A percentile compares a stretch with the other conserved stretches of the same genome.
Conservation (phyloP, 192 early-diverging fungal species). For the Backusella westeae region DNA sequence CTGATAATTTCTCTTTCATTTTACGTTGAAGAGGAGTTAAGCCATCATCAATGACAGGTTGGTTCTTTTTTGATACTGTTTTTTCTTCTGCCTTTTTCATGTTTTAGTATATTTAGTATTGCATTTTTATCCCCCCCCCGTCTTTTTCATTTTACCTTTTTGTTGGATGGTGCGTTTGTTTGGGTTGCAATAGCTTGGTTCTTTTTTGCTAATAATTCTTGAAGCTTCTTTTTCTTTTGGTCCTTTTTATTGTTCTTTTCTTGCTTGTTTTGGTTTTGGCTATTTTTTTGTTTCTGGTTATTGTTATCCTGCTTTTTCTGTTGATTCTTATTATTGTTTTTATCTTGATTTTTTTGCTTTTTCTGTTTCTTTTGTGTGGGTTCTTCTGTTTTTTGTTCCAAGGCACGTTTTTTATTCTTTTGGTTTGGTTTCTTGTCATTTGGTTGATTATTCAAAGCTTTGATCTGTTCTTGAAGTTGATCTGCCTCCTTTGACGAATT, state of each 20-base stretch:
- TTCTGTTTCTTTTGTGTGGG: not conserved
- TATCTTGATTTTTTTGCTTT: not conserved
- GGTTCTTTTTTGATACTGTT: not conserved
- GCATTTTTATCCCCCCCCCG: not conserved
- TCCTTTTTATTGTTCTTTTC: conserved; percentile 14
- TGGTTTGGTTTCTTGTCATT: not conserved
- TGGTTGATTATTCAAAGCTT: not conserved
- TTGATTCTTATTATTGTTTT: not conserved
- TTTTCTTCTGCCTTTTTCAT: not conserved
- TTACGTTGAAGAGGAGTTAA: conserved; percentile 35
- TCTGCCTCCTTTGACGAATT: conserved; percentile 17
- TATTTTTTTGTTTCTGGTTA: not conserved
- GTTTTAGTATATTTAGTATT: not conserved
- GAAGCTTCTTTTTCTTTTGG: conserved; percentile 28
- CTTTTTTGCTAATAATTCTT: conserved; percentile 15
- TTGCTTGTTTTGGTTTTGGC: not conserved
- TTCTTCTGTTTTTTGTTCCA: not conserved
- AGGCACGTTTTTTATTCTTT: not conserved
- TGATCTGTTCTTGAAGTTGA: conserved; percentile 20
- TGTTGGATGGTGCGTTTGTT: not conserved
- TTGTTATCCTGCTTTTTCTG: not conserved
- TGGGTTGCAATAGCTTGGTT: not conserved
- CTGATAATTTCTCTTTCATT: conserved; percentile 61
- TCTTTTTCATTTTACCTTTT: not conserved
- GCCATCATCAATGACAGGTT: conserved; percentile 10